These are phyloP conservation scores for Sclerotinia borealis DNA, from an alignment of 2,329 filamentous ascomycete genomes.

Conservation along the genomic window DNA sequence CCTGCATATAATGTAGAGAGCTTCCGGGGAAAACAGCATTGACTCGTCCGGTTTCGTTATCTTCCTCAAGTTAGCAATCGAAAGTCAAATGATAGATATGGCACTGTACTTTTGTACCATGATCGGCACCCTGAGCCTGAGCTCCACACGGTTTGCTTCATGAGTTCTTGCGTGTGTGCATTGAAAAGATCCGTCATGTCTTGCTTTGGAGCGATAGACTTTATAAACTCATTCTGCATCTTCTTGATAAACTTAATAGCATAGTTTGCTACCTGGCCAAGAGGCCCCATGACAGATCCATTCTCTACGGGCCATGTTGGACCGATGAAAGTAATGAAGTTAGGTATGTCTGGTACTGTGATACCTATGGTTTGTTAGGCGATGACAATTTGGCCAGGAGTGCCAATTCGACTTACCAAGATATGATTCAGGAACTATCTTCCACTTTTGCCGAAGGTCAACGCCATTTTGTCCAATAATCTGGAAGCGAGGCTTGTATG, in stretches of 20 bases:
- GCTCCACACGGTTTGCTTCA: conserved; percentile 48
- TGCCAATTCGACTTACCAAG: conserved; percentile 13
- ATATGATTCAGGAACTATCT: conserved; percentile 25
- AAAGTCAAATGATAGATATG: neutral
- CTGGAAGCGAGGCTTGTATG: conserved; percentile 25
- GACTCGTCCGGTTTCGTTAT: conserved; percentile 41
- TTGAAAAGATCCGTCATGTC: conserved; percentile 45
- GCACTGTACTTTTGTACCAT: conserved; percentile 23
- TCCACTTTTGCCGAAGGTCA: conserved; percentile 30
- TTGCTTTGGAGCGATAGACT: conserved; percentile 40
- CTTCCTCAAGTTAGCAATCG: conserved; percentile 15
- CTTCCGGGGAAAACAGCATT: conserved; percentile 45
- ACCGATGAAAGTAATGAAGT: conserved; percentile 27
- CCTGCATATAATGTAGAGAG: conserved; percentile 43
- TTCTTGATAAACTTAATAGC: conserved; percentile 27
- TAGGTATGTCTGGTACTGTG: conserved; percentile 25
- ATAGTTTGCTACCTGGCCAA: conserved; percentile 20
- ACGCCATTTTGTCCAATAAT: conserved; percentile 25
- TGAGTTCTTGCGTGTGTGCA: conserved; percentile 44
- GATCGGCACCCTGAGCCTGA: conserved; percentile 34
- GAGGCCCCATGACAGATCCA: conserved; percentile 23
- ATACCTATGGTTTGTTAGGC: conserved; percentile 20
- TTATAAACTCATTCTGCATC: conserved; percentile 43
- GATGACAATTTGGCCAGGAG: neutral
- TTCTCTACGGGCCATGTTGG: conserved; percentile 27